Evolutionary conservation across 257 asterid genomes (phyloP), one percentile per base, ranked within the genome.

Genomic region (Plantago elongata): DNA sequence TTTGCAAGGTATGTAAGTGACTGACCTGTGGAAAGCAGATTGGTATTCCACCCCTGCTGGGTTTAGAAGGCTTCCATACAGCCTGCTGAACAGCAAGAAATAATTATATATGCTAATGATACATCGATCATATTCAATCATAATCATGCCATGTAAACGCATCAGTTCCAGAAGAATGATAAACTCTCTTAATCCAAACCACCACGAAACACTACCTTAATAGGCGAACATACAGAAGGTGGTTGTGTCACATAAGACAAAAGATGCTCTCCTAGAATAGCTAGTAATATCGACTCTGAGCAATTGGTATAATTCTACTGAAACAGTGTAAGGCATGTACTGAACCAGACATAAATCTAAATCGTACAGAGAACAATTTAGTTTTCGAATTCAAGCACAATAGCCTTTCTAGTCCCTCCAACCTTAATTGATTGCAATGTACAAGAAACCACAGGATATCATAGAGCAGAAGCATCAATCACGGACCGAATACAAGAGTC

Each of bases 21-120:
- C 62, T 71, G 67, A 89, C 97, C 90, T 84, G 95, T 5, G 95
- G 95, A 49, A 84, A 89, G 87, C 88, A 78, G 68, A 86, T 61
- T 44, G 77, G 65, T 54, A 86, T 75, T 13, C 94, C 97, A 11
- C 95, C 90, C 75, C 89, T 80, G 71, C 71, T 68, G 40, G 85
- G 71, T 79, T 84, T 89, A 47, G 81, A 72, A 42, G 83, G 77
- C 80, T 84, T 86, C 85, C 84, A 72, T 7, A 73, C 56, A 70
- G 83, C 75, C 96, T 89, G 79, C 57, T 5, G 64, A 76, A 30
- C 71, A 64, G 55, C 64, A 60, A 42, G 42, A 75, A 50, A 65
- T 16, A 57, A 69, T 71, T 37, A 67, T 16, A 34, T 43, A 57
- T 44, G 37, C 56, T 34, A 37, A 47, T 52, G 9, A 42, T 6